Conservation (phyloP, 305 asterid genomes). For the Salvia sclarea region DNA sequence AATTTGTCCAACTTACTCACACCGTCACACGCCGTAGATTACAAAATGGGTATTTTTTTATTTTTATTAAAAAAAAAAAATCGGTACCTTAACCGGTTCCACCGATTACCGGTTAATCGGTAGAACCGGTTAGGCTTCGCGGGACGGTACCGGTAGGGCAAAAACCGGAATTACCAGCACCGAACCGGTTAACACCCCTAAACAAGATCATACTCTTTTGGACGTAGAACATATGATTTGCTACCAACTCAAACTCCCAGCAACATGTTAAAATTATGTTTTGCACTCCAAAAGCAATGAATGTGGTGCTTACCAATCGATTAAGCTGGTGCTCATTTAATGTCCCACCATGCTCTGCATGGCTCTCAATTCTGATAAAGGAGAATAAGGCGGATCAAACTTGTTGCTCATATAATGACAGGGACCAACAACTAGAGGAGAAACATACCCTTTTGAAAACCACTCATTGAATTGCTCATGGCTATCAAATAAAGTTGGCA, state of each 20-base stretch:
- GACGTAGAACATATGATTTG: conserved; percentile 13
- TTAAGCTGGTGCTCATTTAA: conserved; percentile 98
- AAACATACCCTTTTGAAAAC: conserved; percentile 94
- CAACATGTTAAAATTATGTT: not conserved
- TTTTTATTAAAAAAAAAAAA: too few species aligned
- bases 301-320: conserved; percentile 76
- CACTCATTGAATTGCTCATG: conserved; percentile 97
- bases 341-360: conserved; percentile 99
- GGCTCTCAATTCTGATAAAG: conserved; percentile 89
- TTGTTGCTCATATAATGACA: conserved; percentile 10
- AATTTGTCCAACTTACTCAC: too few species aligned
- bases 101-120: too few species aligned
- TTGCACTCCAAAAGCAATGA: conserved; percentile 18
- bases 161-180: too few species aligned
- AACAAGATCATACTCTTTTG: conserved; percentile 3
- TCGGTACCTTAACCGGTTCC: too few species aligned
- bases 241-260: conserved; percentile 1
- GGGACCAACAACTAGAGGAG: conserved; percentile 17
- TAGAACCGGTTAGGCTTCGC: too few species aligned
- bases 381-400: conserved; percentile 31
- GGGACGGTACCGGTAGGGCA: too few species aligned
- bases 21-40: too few species aligned
- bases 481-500: conserved; percentile 97
- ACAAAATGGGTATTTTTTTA: too few species aligned
- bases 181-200: too few species aligned